A percentile compares a stretch with the other conserved stretches of the same genome.
These are phyloP conservation scores for Kalanchoe fedtschenkoi DNA, from an alignment of 164 flowering plant genomes.

Conservation along the genomic window DNA sequence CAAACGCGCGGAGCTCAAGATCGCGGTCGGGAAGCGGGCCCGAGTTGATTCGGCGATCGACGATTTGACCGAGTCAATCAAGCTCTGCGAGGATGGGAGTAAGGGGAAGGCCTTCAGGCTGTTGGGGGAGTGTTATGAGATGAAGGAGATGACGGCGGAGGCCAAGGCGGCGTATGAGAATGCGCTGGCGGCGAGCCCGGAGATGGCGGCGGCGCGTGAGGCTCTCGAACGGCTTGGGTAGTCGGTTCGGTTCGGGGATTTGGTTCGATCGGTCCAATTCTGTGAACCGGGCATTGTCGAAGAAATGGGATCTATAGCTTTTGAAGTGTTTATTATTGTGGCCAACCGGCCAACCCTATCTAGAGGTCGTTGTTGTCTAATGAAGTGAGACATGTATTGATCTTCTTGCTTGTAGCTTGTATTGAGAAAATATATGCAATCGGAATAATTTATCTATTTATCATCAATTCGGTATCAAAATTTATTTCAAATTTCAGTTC, in stretches of 20 bases:
- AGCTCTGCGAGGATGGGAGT: conserved; percentile 27
- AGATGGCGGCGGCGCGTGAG: conserved; percentile 21
- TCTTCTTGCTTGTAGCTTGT: too few relatives aligned
- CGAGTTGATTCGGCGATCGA: conserved; percentile 46
- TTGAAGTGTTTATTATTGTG: too few relatives aligned
- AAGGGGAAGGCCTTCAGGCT: conserved; percentile 34
- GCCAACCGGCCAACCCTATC: too few relatives aligned
- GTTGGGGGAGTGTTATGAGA: conserved; percentile 65
- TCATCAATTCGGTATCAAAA: too few relatives aligned
- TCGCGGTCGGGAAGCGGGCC: conserved; percentile 27
- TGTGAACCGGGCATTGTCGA: not conserved
- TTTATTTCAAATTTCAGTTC: too few relatives aligned
- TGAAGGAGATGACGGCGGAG: conserved; percentile 48
- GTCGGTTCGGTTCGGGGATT: not conserved
- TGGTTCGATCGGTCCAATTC: not conserved
- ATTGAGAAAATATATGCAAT: too few relatives aligned
- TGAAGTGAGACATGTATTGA: too few relatives aligned
- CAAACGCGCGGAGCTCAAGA: conserved; percentile 64
- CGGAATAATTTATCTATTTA: too few relatives aligned
- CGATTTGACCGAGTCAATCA: conserved; percentile 52
- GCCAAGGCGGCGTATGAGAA: conserved; percentile 46
- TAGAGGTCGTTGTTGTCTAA: too few relatives aligned
- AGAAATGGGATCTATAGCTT: too few relatives aligned
- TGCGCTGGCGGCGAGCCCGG: conserved; percentile 32
- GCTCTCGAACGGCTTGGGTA: conserved; percentile 34